Percentiles rank a stretch among this genome's conserved stretches.
Evolutionary conservation across 208 protist genomes (phyloP).

Genomic region (Crithidia mellificae): DNA sequence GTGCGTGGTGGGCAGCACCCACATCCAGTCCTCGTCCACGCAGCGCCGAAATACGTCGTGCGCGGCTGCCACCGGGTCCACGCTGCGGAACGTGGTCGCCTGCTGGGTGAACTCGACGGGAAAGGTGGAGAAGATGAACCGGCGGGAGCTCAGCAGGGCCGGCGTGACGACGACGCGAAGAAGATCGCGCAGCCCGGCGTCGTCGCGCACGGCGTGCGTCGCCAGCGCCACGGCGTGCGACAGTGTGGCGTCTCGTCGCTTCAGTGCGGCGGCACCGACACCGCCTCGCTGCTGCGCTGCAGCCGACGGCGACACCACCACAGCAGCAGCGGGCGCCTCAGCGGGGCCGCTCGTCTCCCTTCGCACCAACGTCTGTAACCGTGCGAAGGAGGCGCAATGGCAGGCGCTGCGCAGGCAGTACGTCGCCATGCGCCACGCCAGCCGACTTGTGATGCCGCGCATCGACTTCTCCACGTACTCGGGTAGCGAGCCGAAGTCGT

Average conservation of each 20-base stretch:
- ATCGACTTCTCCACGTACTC: constrained; percentile 19
- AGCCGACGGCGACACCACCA: background rate
- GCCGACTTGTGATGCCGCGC: constrained; percentile 14
- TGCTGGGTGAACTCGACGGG: constrained; percentile 79
- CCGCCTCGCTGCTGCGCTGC: background rate
- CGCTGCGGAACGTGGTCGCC: constrained; percentile 44
- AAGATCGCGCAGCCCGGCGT: constrained; percentile 44
- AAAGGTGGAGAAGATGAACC: constrained; percentile 58
- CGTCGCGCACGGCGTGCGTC: constrained; percentile 11
- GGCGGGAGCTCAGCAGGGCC: constrained; percentile 55
- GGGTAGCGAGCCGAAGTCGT: constrained; percentile 17
- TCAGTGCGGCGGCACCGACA: background rate
- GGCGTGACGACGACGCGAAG: constrained; percentile 60
- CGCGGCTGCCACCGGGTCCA: constrained; percentile 57
- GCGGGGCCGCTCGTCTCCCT: background rate
- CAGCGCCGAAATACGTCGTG: constrained; percentile 68
- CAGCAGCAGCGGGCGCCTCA: too few relatives aligned
- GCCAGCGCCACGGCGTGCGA: constrained; percentile 21
- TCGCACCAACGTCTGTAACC: constrained; percentile 16
- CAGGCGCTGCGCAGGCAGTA: constrained; percentile 34
- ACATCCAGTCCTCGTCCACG: constrained; percentile 77
- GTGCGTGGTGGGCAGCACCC: constrained; percentile 49
- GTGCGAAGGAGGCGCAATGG: constrained; percentile 12
- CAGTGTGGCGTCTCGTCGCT: constrained; percentile 14
- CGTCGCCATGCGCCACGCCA: constrained; percentile 27